Base-by-base conservation (phyloP, 345 rosid species). In the Xanthoceras sorbifolium region DNA sequence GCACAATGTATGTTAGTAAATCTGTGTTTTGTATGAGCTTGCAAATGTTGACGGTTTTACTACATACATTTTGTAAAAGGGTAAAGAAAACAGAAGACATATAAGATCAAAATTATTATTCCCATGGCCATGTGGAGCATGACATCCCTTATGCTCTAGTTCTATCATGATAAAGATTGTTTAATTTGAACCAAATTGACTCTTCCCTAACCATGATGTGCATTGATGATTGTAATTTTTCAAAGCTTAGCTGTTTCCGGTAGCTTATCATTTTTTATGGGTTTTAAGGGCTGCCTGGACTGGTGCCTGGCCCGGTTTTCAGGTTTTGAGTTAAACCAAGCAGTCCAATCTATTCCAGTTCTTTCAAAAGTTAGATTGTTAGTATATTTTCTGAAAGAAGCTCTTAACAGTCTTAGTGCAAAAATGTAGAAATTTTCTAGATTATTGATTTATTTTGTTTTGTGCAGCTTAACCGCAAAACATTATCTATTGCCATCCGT, bases 401-500 rank as follows among this genome's bases (percentile, higher is more conserved):
- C 29, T 14, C 36, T 38, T 38, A 7, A 3, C 23, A 22, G 32
- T 28, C 31, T 32, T 9, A 0, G 12, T 22, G 67, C 38, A 29
- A 50, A 64, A 55, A 28, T 9, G 71, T 8, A 23, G 22, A 52
- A 20, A 23, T 50, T 40, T 40, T 28, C 0, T 63, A 32, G 76
- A 32, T 69, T 36, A 34, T 74, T 2, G 12, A 15, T 6, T 71
- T 36, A 18, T 76, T 73, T 79, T 28, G 9, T 62, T 69, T 85
- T 64, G 36, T 82, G 82, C 87, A 93, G 99, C 63, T 94, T 76
- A 97, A 92, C 78, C 81, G 85, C 34, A 85, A 70, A 78, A 86
- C 93, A 1, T 10, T 92, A 72, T 93, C 97, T n/a, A 80, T 96
- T 69, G 99, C 94, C 14, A 72, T 90, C 62, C 97, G 99, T 32